phyloP scores from a whole-genome alignment of 2,329 filamentous ascomycete species.

The Chrysosporium queenslandicum region DNA sequence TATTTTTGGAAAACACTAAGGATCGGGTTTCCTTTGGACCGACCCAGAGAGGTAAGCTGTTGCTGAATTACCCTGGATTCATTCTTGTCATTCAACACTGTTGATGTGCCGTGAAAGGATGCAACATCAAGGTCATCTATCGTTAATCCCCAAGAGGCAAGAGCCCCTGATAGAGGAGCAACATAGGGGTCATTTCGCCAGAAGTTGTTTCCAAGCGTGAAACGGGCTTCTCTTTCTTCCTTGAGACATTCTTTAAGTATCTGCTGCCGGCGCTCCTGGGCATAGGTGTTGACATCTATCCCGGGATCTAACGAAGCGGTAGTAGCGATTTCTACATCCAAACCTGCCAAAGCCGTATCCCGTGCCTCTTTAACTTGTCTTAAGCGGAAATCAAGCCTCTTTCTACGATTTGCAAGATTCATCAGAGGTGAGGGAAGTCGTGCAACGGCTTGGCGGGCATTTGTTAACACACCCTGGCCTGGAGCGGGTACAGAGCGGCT shows the following conservation, averaged over 20 bases:
- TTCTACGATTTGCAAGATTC: conserved; percentile 23
- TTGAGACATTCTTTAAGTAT: conserved; percentile 13
- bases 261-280: background rate
- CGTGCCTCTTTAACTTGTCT: conserved; percentile 14
- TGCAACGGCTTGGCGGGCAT: conserved; percentile 17
- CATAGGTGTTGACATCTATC: background rate
- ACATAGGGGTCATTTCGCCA: conserved; percentile 23
- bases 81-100: conserved; percentile 33
- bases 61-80: conserved; percentile 29
- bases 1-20: conserved; percentile 31
- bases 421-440: conserved; percentile 20
- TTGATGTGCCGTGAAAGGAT: conserved; percentile 36
- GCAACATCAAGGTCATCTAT: conserved; percentile 33
- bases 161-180: conserved; percentile 29
- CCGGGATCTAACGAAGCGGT: background rate
- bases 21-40: conserved; percentile 27
- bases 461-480: conserved; percentile 30
- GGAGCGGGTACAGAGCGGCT: conserved; percentile 34
- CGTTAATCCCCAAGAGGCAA: conserved; percentile 31
- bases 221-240: conserved; percentile 16
- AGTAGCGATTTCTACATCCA: background rate
- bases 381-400: conserved; percentile 18
- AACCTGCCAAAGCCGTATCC: background rate
- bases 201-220: conserved; percentile 25
- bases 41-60: conserved; percentile 31